Evolutionary conservation across 371 early-diverging fungal species (phyloP).

Genomic region (Actinomortierella ambigua): DNA sequence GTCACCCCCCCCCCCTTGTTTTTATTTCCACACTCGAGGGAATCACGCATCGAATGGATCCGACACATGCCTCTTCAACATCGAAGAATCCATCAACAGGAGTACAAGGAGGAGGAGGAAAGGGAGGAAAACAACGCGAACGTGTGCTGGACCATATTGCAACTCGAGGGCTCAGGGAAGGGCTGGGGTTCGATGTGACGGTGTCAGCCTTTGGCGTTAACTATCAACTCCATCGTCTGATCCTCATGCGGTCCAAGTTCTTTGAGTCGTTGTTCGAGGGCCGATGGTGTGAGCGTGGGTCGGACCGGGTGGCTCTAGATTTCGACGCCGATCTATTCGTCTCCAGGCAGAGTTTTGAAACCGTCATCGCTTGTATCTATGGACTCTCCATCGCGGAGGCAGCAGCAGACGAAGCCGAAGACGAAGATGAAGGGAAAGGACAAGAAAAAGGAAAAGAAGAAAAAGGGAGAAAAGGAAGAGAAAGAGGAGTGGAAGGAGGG

Average conservation of each 20-base stretch:
- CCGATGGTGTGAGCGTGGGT: conserved; percentile 51
- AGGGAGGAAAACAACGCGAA: too few relatives aligned
- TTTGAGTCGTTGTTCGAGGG: conserved; percentile 59
- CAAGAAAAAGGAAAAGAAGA: too few relatives aligned
- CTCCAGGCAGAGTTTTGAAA: conserved; percentile 30
- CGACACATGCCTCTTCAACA: too few relatives aligned
- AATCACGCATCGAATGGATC: too few relatives aligned
- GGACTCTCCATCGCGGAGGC: conserved; percentile 23
- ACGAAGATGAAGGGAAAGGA: too few relatives aligned
- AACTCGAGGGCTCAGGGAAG: conserved; percentile 56
- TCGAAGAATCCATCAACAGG: too few relatives aligned
- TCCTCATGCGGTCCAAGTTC: conserved; percentile 62
- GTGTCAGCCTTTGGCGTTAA: conserved; percentile 55
- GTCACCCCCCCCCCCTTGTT: conserved; percentile 2
- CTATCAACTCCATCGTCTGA: conserved; percentile 60
- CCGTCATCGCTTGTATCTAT: conserved; percentile 24
- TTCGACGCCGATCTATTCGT: conserved; percentile 31
- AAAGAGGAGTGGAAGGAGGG: too few relatives aligned
- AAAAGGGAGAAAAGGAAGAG: too few relatives aligned
- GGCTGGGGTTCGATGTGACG: conserved; percentile 60
- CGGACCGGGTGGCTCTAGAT: conserved; percentile 46
- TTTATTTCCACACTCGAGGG: too few relatives aligned
- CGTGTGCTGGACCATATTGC: conserved; percentile 48
- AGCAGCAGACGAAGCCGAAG: neutral
- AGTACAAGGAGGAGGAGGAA: too few relatives aligned